These are phyloP conservation scores for Magnaporthiopsis incrustans DNA, from an alignment of 2,329 filamentous ascomycete genomes.

Conservation along the genomic window DNA sequence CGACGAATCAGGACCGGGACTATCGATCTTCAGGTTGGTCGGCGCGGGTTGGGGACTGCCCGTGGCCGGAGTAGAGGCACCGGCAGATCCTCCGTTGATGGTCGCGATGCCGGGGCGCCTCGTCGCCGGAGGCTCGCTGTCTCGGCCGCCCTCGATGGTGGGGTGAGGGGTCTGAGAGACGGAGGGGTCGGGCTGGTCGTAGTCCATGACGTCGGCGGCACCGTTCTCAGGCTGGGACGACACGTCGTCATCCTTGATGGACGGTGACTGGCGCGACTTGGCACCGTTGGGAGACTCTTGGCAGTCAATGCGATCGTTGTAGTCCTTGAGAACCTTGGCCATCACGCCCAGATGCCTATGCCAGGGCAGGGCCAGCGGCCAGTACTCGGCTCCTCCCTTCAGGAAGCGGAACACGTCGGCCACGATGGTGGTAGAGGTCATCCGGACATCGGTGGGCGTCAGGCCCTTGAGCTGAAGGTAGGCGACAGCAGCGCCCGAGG, in stretches of 20 bases:
- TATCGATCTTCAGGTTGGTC: constrained; percentile 16
- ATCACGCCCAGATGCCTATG: constrained; percentile 52
- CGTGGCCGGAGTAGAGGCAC: constrained; percentile 37
- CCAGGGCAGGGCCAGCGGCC: constrained; percentile 53
- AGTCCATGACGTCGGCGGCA: constrained; percentile 47
- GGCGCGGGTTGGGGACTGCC: constrained; percentile 29
- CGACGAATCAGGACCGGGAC: constrained; percentile 4
- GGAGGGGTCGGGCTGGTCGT: constrained; percentile 36
- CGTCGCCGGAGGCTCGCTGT: constrained; percentile 43
- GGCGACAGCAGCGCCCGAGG: constrained; percentile 51
- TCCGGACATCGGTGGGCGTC: constrained; percentile 46
- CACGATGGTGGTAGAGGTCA: constrained; percentile 50
- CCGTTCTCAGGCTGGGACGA: constrained; percentile 47
- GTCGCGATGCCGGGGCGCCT: constrained; percentile 48
- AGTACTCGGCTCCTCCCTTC: constrained; percentile 49
- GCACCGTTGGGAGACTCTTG: constrained; percentile 26
- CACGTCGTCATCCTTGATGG: constrained; percentile 43
- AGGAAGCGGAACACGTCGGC: constrained; percentile 51
- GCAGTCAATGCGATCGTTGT: constrained; percentile 29
- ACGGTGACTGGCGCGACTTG: constrained; percentile 26
- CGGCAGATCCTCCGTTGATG: constrained; percentile 49
- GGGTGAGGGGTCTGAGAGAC: constrained; percentile 23
- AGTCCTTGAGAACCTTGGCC: constrained; percentile 51
- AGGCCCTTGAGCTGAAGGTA: constrained; percentile 56
- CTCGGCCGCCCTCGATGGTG: constrained; percentile 33